Conservation (phyloP, 257 asterid species). For the Solanum phureja region DNA sequence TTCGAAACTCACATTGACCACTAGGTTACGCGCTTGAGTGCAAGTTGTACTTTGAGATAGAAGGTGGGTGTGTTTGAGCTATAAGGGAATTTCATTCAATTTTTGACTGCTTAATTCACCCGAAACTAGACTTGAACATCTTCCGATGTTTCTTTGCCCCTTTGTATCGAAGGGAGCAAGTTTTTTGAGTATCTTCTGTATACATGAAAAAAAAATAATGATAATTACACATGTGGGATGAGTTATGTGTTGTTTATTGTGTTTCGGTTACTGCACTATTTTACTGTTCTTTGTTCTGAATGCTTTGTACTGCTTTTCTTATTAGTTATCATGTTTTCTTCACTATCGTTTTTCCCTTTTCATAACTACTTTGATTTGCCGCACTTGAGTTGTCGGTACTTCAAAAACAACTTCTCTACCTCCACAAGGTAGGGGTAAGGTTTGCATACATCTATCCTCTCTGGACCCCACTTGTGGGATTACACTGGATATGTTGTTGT, state of each 20-base stretch:
- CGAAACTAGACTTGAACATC: background rate
- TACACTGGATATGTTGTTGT: no score
- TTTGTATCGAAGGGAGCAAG: background rate
- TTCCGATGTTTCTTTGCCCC: background rate
- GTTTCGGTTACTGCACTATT: background rate
- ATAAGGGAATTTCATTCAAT: background rate
- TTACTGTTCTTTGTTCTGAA: background rate
- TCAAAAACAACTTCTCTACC: rapidly evolving
- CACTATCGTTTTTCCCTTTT: background rate
- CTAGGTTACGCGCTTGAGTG: background rate
- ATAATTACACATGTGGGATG: background rate
- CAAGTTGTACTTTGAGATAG: background rate
- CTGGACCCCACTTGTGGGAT: no score
- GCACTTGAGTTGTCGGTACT: rapidly evolving
- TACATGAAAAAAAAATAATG: background rate
- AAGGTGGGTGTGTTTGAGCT: background rate
- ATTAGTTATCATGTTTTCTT: background rate
- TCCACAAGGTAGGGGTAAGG: no score
- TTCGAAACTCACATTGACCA: background rate
- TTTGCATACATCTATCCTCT: no score
- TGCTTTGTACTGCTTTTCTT: background rate
- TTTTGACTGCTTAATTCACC: background rate
- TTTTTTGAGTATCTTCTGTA: background rate
- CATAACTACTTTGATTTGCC: rapidly evolving
- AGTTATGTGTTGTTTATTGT: background rate